Percentiles rank a stretch among this genome's conserved stretches.
Evolutionary conservation across 257 asterid genomes (phyloP).

Genomic region (Jacaranda copaia): DNA sequence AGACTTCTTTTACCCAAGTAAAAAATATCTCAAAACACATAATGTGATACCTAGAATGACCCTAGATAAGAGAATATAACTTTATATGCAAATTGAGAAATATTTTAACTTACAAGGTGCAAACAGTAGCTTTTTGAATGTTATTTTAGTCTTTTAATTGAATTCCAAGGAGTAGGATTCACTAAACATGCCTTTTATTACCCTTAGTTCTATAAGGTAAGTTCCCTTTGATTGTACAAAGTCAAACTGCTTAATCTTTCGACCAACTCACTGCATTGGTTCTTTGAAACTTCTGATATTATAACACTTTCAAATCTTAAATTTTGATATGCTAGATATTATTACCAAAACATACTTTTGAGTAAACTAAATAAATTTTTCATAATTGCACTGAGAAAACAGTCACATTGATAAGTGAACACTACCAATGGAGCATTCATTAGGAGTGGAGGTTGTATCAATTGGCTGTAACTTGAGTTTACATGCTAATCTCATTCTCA

Average conservation of each 20-base stretch:
- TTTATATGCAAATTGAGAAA: slow-evolving; percentile 3
- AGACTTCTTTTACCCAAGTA: background rate
- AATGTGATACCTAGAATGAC: background rate
- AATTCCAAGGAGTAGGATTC: background rate
- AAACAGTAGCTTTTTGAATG: background rate
- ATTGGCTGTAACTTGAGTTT: background rate
- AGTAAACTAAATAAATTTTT: background rate
- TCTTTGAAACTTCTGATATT: background rate
- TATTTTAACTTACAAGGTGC: background rate
- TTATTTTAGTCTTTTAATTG: background rate
- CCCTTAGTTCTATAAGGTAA: background rate
- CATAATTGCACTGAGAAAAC: background rate
- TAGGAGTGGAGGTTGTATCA: background rate
- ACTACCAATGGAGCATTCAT: too few species aligned
- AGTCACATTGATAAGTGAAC: background rate
- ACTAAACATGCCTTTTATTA: background rate
- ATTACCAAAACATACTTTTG: background rate
- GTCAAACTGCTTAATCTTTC: background rate
- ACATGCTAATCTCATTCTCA: background rate
- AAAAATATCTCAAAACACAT: background rate
- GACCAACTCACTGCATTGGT: background rate
- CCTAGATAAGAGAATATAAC: background rate
- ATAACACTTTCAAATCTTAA: background rate
- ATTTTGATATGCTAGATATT: slow-evolving; percentile 1
- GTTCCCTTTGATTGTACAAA: background rate